Percentiles rank a stretch among this genome's conserved stretches.
Evolutionary conservation across 2,329 filamentous ascomycete species (phyloP).

Genomic region (Bimuria novae-zelandiae): DNA sequence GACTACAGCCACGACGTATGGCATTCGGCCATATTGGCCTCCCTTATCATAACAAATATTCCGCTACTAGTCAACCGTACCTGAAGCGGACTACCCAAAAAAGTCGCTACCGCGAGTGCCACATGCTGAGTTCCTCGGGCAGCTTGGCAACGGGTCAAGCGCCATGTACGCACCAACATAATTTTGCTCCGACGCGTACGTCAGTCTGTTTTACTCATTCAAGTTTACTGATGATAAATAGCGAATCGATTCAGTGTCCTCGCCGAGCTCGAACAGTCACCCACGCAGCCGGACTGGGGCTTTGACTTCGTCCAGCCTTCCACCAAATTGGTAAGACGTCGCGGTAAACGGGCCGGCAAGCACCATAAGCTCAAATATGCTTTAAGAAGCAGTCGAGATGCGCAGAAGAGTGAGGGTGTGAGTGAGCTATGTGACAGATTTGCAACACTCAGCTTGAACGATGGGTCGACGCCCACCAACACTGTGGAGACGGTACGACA

Average conservation of each 20-base stretch:
- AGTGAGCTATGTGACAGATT: constrained; percentile 15
- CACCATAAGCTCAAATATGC: constrained; percentile 16
- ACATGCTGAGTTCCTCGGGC: neutral
- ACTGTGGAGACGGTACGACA: constrained; percentile 18
- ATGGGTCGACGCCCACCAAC: constrained; percentile 3
- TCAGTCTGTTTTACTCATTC: neutral
- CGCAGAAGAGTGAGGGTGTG: constrained; percentile 1
- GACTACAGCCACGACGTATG: too few relatives aligned
- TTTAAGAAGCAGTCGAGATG: constrained; percentile 4
- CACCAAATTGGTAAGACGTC: constrained; percentile 12
- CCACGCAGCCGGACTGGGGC: constrained; percentile 23
- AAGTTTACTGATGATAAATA: constrained; percentile 9
- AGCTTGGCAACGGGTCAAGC: constrained; percentile 8
- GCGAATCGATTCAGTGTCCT: constrained; percentile 38
- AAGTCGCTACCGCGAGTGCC: constrained; percentile 19
- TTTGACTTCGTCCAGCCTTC: constrained; percentile 23
- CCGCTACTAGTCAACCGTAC: constrained; percentile 10
- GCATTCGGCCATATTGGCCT: constrained; percentile 16
- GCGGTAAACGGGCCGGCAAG: constrained; percentile 27
- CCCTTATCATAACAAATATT: constrained; percentile 13
- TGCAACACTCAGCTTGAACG: constrained; percentile 15
- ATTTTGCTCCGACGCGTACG: constrained; percentile 30
- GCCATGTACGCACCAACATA: constrained; percentile 21
- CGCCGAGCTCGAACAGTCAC: constrained; percentile 23
- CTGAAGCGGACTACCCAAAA: constrained; percentile 13